A percentile compares a stretch with the other conserved stretches of the same genome.
These are phyloP conservation scores for Limnanthes douglasii DNA, from an alignment of 345 rosid genomes.

Conservation along the genomic window DNA sequence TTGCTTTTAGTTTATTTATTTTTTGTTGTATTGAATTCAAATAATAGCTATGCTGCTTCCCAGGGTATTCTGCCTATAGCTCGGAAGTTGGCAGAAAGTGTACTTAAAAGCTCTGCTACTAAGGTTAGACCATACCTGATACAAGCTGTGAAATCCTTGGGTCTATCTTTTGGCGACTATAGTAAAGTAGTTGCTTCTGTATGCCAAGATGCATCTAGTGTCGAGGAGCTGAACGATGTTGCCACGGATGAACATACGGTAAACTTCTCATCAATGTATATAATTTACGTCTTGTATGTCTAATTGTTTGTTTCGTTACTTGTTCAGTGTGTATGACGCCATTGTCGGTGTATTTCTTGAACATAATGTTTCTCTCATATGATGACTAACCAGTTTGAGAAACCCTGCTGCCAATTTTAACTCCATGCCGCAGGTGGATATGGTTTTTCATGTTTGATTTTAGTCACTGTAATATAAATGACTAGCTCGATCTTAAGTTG, in stretches of 20 bases:
- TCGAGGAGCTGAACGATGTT: conserved; percentile 22
- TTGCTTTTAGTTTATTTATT: neutral
- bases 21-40: conserved; percentile 2
- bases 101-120: conserved; percentile 30
- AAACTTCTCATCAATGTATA: conserved; percentile 9
- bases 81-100: conserved; percentile 39
- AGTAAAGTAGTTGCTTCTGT: conserved; percentile 32
- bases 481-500: too few species aligned
- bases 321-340: neutral
- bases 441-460: too few species aligned
- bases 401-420: too few species aligned
- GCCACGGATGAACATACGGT: conserved; percentile 36
- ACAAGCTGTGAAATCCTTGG: conserved; percentile 26
- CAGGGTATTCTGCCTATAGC: conserved; percentile 50
- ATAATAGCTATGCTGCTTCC: neutral
- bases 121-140: conserved; percentile 39
- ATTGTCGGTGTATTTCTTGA: neutral
- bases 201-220: conserved; percentile 22
- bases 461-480: too few species aligned
- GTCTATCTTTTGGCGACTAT: conserved; percentile 28
- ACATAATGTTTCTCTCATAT: neutral
- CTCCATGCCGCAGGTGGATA: too few species aligned
- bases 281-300: conserved; percentile 1
- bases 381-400: neutral
- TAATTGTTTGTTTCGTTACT: conserved; percentile 3